Conservation (phyloP, 108 stramenopile genomes). For the Skeletonema menzelii region DNA sequence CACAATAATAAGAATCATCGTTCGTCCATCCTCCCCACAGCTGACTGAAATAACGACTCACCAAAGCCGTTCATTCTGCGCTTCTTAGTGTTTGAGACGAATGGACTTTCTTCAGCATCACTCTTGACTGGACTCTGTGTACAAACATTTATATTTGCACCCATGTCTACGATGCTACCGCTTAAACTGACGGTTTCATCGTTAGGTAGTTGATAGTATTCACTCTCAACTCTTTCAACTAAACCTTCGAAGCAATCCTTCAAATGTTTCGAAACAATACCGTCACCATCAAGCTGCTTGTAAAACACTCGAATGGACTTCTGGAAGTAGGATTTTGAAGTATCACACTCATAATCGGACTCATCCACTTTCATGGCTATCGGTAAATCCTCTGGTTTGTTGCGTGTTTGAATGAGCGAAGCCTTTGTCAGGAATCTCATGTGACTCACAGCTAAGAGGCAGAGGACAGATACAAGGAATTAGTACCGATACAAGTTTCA, state of each 20-base stretch:
- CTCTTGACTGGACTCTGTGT: not conserved
- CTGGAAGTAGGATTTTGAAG: not conserved
- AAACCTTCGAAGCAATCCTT: not conserved
- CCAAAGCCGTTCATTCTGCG: not conserved
- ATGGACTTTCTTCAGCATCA: not conserved
- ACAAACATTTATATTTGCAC: not conserved
- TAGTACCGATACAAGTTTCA: not conserved
- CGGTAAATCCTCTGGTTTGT: not conserved
- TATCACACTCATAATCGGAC: not conserved
- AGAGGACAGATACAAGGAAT: not conserved
- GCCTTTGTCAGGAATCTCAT: slow-evolving; percentile 71
- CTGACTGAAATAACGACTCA: not conserved
- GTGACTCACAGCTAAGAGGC: slow-evolving; percentile 44
- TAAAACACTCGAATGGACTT: slow-evolving; percentile 1
- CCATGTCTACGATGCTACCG: not conserved
- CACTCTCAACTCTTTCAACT: not conserved
- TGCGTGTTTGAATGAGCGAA: not conserved
- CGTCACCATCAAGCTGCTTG: not conserved
- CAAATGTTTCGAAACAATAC: not conserved
- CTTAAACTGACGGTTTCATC: not conserved
- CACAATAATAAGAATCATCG: not conserved
- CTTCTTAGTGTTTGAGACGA: not conserved
- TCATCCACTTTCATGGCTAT: not conserved
- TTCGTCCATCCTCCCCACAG: not conserved
- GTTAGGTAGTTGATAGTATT: not conserved